These are phyloP conservation scores for Edaphochlamys debaryana DNA, from an alignment of 139 green algal genomes.

Conservation along the genomic window DNA sequence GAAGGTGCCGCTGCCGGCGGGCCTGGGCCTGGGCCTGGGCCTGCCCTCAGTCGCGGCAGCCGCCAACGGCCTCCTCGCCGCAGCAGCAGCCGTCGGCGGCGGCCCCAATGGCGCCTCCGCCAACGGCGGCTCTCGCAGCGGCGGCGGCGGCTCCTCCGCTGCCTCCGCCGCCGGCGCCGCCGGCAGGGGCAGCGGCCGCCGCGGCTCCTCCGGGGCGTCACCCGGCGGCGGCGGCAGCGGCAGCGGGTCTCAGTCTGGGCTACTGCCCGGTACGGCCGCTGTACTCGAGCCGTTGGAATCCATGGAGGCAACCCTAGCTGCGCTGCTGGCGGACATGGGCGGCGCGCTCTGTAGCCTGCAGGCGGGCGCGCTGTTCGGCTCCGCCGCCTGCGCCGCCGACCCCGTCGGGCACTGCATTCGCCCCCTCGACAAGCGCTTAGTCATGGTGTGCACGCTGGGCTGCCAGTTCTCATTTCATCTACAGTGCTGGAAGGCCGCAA, in stretches of 20 bases:
- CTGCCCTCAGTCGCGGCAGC: background rate
- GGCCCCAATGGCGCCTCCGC: background rate
- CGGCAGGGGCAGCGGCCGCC: background rate
- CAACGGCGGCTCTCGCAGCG: background rate
- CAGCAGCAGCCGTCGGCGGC: background rate
- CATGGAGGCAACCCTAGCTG: constrained; percentile 35
- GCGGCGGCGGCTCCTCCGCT: background rate
- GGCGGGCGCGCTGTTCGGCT: constrained; percentile 16
- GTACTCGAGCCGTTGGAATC: constrained; percentile 40
- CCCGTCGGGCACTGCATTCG: constrained; percentile 34
- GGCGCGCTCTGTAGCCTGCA: constrained; percentile 34
- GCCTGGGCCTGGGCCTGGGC: background rate
- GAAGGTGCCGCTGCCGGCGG: constrained; percentile 36
- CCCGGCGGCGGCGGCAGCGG: background rate
- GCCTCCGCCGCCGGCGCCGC: background rate
- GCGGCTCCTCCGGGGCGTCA: background rate
- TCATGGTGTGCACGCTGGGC: constrained; percentile 35
- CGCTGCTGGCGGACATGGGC: constrained; percentile 40
- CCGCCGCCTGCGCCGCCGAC: constrained; percentile 12
- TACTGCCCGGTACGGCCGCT: constrained; percentile 35
- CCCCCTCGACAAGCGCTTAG: constrained; percentile 37
- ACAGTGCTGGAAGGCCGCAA: constrained; percentile 29
- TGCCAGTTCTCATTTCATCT: constrained; percentile 34
- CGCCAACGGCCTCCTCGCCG: background rate
- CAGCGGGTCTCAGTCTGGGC: background rate